These are phyloP conservation scores for Magnolia changhungtana DNA, from an alignment of 164 flowering plant species.

Conservation along the genomic window DNA sequence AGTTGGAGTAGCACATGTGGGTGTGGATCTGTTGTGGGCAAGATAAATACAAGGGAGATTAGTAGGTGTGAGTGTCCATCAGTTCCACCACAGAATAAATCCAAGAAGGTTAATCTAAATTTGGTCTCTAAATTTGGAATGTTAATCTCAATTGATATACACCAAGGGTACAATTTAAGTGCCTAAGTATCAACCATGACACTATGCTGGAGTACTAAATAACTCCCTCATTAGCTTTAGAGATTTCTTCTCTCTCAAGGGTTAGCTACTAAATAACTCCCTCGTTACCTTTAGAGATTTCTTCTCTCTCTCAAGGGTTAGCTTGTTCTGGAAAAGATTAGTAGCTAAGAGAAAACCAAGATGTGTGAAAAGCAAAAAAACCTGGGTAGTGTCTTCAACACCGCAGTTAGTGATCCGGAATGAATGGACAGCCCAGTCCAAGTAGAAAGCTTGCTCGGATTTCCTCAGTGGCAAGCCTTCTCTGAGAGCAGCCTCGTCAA, in stretches of 20 bases:
- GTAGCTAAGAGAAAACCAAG: neutral
- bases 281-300: too few species aligned
- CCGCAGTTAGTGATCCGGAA: constrained; percentile 18
- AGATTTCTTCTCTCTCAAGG: neutral
- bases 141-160: too few species aligned
- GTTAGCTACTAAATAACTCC: too few species aligned
- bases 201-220: too few species aligned
- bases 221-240: too few species aligned
- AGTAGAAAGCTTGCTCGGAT: constrained; percentile 11
- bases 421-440: constrained; percentile 20
- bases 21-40: constrained; percentile 56
- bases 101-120: too few species aligned
- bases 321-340: neutral
- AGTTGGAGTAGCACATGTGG: constrained; percentile 87
- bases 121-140: too few species aligned
- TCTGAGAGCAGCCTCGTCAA: constrained; percentile 53
- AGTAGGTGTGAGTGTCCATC: neutral
- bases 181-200: too few species aligned
- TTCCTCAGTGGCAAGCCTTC: constrained; percentile 12
- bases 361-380: neutral
- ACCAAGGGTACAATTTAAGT: too few species aligned
- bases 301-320: neutral
- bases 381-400: constrained; percentile 17
- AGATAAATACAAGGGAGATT: neutral
- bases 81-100: too few species aligned